These are phyloP conservation scores for Paramyrothecium roridum DNA, from an alignment of 2,329 filamentous ascomycete genomes.

Conservation along the genomic window DNA sequence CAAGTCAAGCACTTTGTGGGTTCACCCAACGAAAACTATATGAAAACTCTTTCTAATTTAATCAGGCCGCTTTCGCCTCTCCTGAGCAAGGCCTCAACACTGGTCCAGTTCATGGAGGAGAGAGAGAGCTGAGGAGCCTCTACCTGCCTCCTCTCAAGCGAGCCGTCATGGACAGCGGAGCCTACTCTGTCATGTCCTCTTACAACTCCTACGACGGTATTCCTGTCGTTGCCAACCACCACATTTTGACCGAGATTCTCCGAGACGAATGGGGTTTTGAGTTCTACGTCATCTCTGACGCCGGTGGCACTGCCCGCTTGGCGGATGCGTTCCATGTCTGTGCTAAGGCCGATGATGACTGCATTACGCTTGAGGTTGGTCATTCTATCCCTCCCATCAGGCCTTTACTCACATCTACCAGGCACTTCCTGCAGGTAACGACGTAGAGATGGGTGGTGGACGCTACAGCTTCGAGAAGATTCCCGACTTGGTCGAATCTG, in stretches of 20 bases:
- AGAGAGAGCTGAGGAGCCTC: conserved; percentile 51
- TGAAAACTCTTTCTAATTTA: not conserved
- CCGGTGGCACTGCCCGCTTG: conserved; percentile 67
- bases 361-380: conserved; percentile 56
- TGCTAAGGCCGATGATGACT: conserved; percentile 55
- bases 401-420: conserved; percentile 15
- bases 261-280: conserved; percentile 71
- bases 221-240: conserved; percentile 62
- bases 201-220: conserved; percentile 75
- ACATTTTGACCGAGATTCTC: conserved; percentile 65
- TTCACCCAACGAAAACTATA: not conserved
- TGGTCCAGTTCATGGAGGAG: conserved; percentile 52
- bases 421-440: conserved; percentile 65
- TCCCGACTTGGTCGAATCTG: conserved; percentile 58
- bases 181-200: conserved; percentile 68
- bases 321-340: conserved; percentile 65
- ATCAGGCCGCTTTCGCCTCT: conserved; percentile 55
- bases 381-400: not conserved
- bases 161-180: conserved; percentile 67
- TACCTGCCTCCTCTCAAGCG: conserved; percentile 62
- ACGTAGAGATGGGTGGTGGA: conserved; percentile 75
- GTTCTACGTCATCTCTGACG: conserved; percentile 62
- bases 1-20: conserved; percentile 72
- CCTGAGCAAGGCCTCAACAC: conserved; percentile 74
- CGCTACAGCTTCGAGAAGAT: conserved; percentile 69